Conservation (phyloP, 495 filamentous ascomycete genomes). For the Penicillium argentinense region DNA sequence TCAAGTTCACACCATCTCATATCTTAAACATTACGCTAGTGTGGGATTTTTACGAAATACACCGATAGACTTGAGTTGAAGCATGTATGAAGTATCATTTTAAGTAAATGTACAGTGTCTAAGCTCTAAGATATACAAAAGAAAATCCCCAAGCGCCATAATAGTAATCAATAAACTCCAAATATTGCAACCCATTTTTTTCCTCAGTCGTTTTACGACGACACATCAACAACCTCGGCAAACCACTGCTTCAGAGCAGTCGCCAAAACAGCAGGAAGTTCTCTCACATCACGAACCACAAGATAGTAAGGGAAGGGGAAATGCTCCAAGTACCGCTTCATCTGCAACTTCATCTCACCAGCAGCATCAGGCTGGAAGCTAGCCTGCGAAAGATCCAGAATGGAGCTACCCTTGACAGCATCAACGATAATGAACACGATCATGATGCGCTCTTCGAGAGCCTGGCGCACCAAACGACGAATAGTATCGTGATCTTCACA, state of each 20-base stretch:
- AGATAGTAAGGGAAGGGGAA: slow-evolving; percentile 97
- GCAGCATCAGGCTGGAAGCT: slow-evolving; percentile 65
- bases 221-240: slow-evolving; percentile 77
- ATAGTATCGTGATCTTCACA: slow-evolving; percentile 88
- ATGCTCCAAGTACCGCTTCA: slow-evolving; percentile 85
- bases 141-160: slow-evolving; percentile 6
- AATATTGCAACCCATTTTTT: slow-evolving; percentile 15
- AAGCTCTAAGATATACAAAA: slow-evolving; percentile 23
- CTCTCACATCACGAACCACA: slow-evolving; percentile 86
- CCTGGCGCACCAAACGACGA: slow-evolving; percentile 75
- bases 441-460: slow-evolving; percentile 93
- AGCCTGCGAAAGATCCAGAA: slow-evolving; percentile 79
- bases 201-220: slow-evolving; percentile 28
- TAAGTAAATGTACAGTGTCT: background rate
- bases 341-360: slow-evolving; percentile 68
- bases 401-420: slow-evolving; percentile 64
- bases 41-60: no score
- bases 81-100: background rate
- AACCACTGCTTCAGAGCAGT: slow-evolving; percentile 94
- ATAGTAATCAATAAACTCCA: slow-evolving; percentile 18
- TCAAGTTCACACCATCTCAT: no score
- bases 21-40: no score
- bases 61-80: no score
- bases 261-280: slow-evolving; percentile 85
- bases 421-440: slow-evolving; percentile 97